A percentile compares a stretch with the other conserved stretches of the same genome.
phyloP scores from a whole-genome alignment of 306 rosid genomes.

The Rubus idaeus region DNA sequence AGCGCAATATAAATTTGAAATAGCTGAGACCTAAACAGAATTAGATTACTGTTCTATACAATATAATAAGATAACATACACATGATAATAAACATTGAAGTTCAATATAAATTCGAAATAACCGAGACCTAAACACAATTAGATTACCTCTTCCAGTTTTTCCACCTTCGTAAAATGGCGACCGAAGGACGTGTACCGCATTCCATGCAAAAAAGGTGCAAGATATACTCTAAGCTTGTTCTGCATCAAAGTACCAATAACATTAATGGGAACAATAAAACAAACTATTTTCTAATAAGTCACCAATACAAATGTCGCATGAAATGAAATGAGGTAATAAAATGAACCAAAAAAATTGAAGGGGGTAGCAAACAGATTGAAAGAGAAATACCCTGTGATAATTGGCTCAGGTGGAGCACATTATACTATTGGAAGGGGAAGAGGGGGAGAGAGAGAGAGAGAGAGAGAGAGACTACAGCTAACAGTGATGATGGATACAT shows the following conservation, averaged over 20 bases:
- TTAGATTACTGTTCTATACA: background rate
- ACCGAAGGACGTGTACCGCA: constrained; percentile 90
- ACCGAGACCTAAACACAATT: constrained; percentile 16
- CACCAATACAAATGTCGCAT: background rate
- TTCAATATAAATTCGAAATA: background rate
- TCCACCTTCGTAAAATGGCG: constrained; percentile 89
- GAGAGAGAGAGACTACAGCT: background rate
- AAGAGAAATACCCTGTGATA: background rate
- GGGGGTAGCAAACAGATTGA: background rate
- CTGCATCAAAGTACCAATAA: constrained; percentile 46
- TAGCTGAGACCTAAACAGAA: constrained; percentile 1
- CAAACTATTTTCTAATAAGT: background rate
- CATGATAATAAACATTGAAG: background rate
- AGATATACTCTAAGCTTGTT: constrained; percentile 69
- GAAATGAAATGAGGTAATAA: background rate
- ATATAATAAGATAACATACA: background rate
- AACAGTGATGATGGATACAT: background rate
- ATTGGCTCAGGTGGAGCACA: background rate
- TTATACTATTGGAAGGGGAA: background rate
- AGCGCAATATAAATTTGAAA: constrained; percentile 13
- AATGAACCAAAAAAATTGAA: background rate
- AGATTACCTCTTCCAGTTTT: constrained; percentile 76
- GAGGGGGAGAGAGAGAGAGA: background rate
- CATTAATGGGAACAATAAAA: constrained; percentile 11
- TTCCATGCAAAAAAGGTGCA: constrained; percentile 75